phyloP scores from a whole-genome alignment of 495 filamentous ascomycete species.

The Trichoderma erinaceum region DNA sequence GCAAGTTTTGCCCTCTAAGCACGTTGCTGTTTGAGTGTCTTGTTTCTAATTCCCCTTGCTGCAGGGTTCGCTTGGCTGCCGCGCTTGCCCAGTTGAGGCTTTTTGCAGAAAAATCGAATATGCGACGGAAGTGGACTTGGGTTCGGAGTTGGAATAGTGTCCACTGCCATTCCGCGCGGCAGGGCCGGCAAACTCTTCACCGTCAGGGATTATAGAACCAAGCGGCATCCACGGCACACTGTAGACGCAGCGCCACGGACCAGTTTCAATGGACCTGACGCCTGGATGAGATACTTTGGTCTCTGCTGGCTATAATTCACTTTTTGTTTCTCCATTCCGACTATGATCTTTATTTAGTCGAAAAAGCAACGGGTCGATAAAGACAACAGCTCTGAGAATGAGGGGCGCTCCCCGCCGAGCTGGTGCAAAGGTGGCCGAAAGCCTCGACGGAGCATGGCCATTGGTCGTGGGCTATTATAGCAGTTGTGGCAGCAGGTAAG shows the following conservation, averaged over 20 bases:
- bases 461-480: too few relatives aligned
- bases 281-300: background rate
- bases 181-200: background rate
- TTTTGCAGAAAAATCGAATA: background rate
- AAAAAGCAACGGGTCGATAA: background rate
- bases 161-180: background rate
- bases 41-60: background rate
- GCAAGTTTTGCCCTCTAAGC: too few relatives aligned
- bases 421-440: too few relatives aligned
- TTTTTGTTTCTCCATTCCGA: background rate
- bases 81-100: background rate
- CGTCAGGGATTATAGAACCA: background rate
- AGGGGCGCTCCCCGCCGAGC: background rate
- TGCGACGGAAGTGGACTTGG: conserved; percentile 11
- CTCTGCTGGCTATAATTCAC: background rate
- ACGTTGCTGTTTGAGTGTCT: background rate
- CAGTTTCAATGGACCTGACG: background rate
- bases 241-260: background rate
- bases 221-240: background rate
- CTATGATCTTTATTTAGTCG: background rate
- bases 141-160: background rate
- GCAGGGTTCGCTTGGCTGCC: background rate
- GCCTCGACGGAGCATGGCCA: too few relatives aligned
- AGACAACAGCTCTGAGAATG: background rate
- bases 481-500: too few relatives aligned